phyloP scores from a whole-genome alignment of 2,329 filamentous ascomycete genomes.

The Ophiocordyceps robertsii region DNA sequence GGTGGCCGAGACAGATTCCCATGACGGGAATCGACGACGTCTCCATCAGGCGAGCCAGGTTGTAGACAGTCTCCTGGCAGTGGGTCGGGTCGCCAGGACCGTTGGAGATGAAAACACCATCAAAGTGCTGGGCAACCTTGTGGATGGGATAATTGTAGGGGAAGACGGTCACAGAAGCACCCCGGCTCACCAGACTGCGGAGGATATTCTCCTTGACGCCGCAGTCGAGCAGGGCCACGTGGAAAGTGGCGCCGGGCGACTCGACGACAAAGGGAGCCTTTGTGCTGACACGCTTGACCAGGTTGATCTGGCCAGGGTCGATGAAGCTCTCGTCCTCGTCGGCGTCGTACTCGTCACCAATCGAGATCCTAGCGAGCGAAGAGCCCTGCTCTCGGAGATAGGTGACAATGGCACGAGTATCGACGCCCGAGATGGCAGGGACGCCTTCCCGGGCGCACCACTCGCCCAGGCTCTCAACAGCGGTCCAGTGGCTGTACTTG shows the following conservation, averaged over 20 bases:
- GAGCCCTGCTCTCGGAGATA: conserved; percentile 93
- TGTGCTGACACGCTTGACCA: conserved; percentile 91
- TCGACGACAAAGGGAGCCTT: conserved; percentile 95
- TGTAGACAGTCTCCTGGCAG: conserved; percentile 88
- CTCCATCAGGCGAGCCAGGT: conserved; percentile 82
- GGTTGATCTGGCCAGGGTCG: conserved; percentile 91
- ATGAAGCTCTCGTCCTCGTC: conserved; percentile 95
- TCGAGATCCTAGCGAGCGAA: conserved; percentile 83
- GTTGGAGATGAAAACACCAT: conserved; percentile 98
- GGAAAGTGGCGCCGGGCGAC: conserved; percentile 68
- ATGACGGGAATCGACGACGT: conserved; percentile 84
- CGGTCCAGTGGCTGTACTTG: conserved; percentile 97
- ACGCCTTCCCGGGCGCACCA: conserved; percentile 97
- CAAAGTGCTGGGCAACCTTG: conserved; percentile 95
- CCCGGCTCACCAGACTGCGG: conserved; percentile 81
- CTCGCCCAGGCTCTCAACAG: conserved; percentile 79
- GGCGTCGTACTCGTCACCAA: conserved; percentile 96
- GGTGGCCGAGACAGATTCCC: conserved; percentile 96
- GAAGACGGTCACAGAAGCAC: conserved; percentile 86
- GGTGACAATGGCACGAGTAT: conserved; percentile 93
- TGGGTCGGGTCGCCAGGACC: conserved; percentile 96
- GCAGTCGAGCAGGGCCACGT: conserved; percentile 92
- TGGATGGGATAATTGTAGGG: conserved; percentile 96
- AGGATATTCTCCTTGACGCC: conserved; percentile 99
- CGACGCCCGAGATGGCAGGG: conserved; percentile 89